phyloP scores from a whole-genome alignment of 2,329 filamentous ascomycete genomes.

The Sporothrix curviconia region DNA sequence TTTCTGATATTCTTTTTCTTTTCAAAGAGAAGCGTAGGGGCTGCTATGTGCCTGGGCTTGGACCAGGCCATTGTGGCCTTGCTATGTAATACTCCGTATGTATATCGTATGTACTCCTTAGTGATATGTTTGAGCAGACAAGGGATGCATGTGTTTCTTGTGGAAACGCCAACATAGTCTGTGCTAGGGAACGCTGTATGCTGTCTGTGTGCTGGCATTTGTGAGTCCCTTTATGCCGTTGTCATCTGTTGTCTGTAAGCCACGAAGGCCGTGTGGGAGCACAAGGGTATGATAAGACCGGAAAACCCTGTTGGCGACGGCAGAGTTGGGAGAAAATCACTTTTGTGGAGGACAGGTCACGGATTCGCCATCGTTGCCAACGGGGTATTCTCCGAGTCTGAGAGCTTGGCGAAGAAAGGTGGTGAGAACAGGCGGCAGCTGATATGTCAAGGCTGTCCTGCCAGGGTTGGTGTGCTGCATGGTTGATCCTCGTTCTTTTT shows the following conservation, averaged over 20 bases:
- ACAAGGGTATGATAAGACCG: background rate
- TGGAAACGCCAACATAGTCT: background rate
- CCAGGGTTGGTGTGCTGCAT: background rate
- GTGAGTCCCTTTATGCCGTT: background rate
- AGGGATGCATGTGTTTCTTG: background rate
- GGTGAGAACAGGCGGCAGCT: background rate
- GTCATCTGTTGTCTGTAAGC: slow-evolving; percentile 2
- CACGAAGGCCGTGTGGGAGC: background rate
- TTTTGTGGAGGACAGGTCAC: background rate
- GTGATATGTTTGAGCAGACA: too few species aligned
- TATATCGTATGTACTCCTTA: too few species aligned
- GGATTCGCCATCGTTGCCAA: background rate
- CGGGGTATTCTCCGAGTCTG: background rate
- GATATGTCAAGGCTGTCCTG: slow-evolving; percentile 1
- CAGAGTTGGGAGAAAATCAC: background rate
- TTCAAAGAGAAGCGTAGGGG: background rate
- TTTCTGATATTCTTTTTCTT: too few species aligned
- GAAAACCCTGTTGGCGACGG: background rate
- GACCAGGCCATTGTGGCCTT: too few species aligned
- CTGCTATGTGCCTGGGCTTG: too few species aligned
- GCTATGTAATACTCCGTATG: too few species aligned
- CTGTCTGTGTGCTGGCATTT: background rate
- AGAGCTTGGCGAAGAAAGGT: background rate
- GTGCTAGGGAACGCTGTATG: background rate
- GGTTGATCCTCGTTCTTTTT: background rate